Base-by-base conservation (phyloP, 2,329 filamentous ascomycete genomes). In the Colletotrichum noveboracense region DNA sequence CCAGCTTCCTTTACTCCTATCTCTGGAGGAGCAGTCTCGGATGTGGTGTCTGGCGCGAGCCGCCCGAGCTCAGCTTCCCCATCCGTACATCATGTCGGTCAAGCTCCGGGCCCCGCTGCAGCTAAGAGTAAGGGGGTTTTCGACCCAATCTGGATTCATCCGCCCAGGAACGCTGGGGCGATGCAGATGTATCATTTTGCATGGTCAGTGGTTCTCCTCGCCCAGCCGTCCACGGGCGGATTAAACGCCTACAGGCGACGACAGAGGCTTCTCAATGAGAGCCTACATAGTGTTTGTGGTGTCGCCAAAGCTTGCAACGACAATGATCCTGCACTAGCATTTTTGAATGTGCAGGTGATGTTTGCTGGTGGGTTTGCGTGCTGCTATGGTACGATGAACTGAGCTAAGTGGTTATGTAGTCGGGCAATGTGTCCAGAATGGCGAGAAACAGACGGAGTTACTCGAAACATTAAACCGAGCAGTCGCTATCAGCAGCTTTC, bases 181-280 rank as follows among this genome's bases (percentile, higher is more conserved):
- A 79, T 91, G 7, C 89, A 91, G 76, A 85, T 87, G 32, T 87
- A 89, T 76, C 85, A 87, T 75, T 87, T 89, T 74, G 88, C 89
- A 1, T 84, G 87, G 10, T 87, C 90, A 30, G 81, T 90, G 1
- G 84, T 90, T 2, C 60, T 74, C 3, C 66, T 74, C 1, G 68
- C 61, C 1, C 71, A 74, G 34, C 71, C 71, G 2, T 70, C 66
- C 2, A 70, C 60, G 6, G 66, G 71, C 5, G 71, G 71, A 7
- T 34, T 88, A 52, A 82, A 86, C 21, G 88, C 88, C 16, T 89
- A 87, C 75, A 78, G 85, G 38, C 79, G 82, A 16, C 67, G 74
- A 12, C 76, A 78, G 52, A 24, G 38, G 24, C 61, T 72, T 4
- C 52, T 77, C 5, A 70, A 70, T 18, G 70, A 77, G 60, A 77